A percentile compares a stretch with the other conserved stretches of the same genome.
Conservation (phyloP, 1,284 basidiomycete species). For the Cerioporus squamosus region DNA sequence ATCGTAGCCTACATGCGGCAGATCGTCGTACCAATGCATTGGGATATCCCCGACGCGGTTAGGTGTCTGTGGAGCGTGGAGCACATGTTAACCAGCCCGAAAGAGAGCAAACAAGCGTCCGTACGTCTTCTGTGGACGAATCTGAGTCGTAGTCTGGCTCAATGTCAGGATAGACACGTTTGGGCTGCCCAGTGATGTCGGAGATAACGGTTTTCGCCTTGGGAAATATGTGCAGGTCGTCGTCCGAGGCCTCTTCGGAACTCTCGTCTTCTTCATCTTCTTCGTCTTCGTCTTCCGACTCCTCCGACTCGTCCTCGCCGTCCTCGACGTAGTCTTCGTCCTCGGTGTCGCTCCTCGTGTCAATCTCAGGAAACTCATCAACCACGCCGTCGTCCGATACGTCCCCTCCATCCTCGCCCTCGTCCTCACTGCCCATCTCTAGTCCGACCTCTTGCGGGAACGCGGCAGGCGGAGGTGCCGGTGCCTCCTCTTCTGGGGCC, state of each 20-base stretch:
- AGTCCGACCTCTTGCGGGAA: slow-evolving; percentile 50
- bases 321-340: too few species aligned
- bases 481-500: slow-evolving; percentile 27
- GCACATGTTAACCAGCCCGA: not conserved
- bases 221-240: slow-evolving; percentile 57
- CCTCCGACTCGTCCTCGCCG: too few species aligned
- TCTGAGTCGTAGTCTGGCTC: slow-evolving; percentile 97
- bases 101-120: slow-evolving; percentile 37
- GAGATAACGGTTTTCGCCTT: slow-evolving; percentile 74
- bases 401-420: slow-evolving; percentile 52
- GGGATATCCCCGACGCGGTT: slow-evolving; percentile 97
- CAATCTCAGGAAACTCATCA: slow-evolving; percentile 64
- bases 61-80: slow-evolving; percentile 60
- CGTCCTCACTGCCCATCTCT: slow-evolving; percentile 77
- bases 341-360: slow-evolving; percentile 53
- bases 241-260: slow-evolving; percentile 40
- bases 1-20: slow-evolving; percentile 99
- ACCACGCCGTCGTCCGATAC: slow-evolving; percentile 45
- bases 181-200: slow-evolving; percentile 86
- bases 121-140: slow-evolving; percentile 94
- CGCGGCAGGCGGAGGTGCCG: slow-evolving; percentile 27
- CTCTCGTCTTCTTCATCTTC: slow-evolving; percentile 41
- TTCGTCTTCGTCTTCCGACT: slow-evolving; percentile 39
- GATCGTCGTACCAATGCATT: slow-evolving; percentile 99
- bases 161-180: slow-evolving; percentile 92